A percentile compares a stretch with the other conserved stretches of the same genome.
Evolutionary conservation across 176 grass and related monocot genomes (phyloP).

Genomic region (Miscanthus lutarioriparius): DNA sequence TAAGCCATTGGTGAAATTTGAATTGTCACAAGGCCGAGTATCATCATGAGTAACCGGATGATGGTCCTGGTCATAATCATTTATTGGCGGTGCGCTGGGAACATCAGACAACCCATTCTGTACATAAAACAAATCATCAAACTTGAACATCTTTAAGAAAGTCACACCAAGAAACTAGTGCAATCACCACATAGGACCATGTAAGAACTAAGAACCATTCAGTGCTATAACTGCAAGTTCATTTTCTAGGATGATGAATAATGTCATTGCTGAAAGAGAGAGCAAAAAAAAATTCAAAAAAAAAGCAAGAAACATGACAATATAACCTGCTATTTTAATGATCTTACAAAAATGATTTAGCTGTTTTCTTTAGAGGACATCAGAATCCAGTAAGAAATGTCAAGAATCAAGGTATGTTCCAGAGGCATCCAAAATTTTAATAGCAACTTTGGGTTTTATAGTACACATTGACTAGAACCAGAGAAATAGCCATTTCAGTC

Average conservation of each 20-base stretch:
- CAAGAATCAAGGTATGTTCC: background rate
- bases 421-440: background rate
- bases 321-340: background rate
- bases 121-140: conserved; percentile 12
- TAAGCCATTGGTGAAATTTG: conserved; percentile 33
- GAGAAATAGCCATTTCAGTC: background rate
- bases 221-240: background rate
- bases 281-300: no score
- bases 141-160: background rate
- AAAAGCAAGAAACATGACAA: background rate
- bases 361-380: background rate
- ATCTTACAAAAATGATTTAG: background rate
- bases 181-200: background rate
- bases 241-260: background rate
- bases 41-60: conserved; percentile 40
- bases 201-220: conserved; percentile 21
- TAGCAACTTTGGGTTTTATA: background rate
- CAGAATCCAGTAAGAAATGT: background rate
- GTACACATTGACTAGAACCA: background rate
- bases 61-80: conserved; percentile 69
- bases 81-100: conserved; percentile 93
- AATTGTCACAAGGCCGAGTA: conserved; percentile 33
- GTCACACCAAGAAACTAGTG: background rate
- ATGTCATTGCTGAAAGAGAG: background rate
- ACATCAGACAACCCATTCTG: conserved; percentile 71